These are phyloP conservation scores for Phytophthora parvispora DNA, from an alignment of 352 stramenopile genomes.

Conservation along the genomic window DNA sequence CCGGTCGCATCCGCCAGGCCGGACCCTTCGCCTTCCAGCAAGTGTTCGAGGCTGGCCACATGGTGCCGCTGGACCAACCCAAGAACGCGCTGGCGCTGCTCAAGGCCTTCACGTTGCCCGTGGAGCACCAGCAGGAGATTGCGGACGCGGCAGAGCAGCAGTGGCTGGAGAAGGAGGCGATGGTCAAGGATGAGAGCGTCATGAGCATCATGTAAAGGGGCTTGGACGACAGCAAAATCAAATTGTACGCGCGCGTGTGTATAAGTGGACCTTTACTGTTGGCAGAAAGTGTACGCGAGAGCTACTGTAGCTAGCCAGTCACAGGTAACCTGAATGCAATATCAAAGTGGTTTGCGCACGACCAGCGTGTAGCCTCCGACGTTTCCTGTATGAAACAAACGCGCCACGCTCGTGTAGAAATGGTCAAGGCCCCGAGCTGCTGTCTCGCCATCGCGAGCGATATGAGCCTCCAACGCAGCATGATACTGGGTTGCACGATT, in stretches of 20 bases:
- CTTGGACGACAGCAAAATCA: background rate
- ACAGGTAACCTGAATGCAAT: conserved; percentile 25
- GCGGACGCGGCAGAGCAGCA: conserved; percentile 25
- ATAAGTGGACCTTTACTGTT: conserved; percentile 9
- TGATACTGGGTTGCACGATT: conserved; percentile 55
- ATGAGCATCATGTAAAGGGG: conserved; percentile 50
- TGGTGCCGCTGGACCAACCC: conserved; percentile 97
- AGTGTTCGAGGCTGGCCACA: conserved; percentile 97
- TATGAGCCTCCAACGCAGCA: conserved; percentile 55
- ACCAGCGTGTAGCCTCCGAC: conserved; percentile 74
- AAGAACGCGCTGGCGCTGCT: conserved; percentile 96
- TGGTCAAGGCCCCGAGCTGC: conserved; percentile 68
- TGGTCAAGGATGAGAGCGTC: conserved; percentile 45
- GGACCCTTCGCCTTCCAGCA: conserved; percentile 94
- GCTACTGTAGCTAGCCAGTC: background rate
- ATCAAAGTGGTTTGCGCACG: conserved; percentile 43
- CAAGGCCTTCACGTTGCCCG: conserved; percentile 85
- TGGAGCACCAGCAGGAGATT: conserved; percentile 37
- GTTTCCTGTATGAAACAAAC: conserved; percentile 64
- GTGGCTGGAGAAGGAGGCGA: conserved; percentile 30
- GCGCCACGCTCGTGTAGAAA: conserved; percentile 76
- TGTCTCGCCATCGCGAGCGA: conserved; percentile 61
- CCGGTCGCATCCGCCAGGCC: conserved; percentile 67
- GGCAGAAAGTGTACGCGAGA: no score
- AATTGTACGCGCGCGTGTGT: conserved; percentile 11